Evolutionary conservation across 2,329 filamentous ascomycete genomes (phyloP).

Genomic region (Massarina eburnea): DNA sequence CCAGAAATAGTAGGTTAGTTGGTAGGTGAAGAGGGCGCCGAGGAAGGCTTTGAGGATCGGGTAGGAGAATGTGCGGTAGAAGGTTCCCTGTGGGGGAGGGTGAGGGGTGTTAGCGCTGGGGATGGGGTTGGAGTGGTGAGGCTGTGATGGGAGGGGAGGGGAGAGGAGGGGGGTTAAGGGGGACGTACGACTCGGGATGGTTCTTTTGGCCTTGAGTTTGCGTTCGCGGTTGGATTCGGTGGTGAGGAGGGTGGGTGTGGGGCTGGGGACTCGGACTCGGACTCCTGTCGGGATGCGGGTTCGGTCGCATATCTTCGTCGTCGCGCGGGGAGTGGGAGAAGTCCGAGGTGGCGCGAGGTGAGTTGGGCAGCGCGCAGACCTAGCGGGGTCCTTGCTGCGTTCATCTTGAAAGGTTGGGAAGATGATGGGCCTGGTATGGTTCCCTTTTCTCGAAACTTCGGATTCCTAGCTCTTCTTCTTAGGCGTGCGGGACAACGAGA

Average conservation of each 20-base stretch:
- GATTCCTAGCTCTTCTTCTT: not conserved
- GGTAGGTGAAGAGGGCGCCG: constrained; percentile 75
- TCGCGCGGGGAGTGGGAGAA: not conserved
- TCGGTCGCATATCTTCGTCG: constrained; percentile 5
- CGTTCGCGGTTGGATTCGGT: constrained; percentile 13
- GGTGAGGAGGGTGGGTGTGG: constrained; percentile 14
- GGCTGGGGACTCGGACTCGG: constrained; percentile 1
- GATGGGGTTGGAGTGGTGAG: constrained; percentile 3
- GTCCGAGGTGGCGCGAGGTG: not conserved
- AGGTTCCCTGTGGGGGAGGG: constrained; percentile 54
- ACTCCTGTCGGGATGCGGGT: not conserved
- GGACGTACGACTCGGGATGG: constrained; percentile 26
- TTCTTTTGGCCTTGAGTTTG: constrained; percentile 15
- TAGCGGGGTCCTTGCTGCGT: not conserved
- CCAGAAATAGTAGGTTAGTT: constrained; percentile 75
- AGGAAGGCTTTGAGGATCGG: constrained; percentile 75
- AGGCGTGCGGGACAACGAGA: not conserved
- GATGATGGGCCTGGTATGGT: no score
- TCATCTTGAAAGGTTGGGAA: not conserved
- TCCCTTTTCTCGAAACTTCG: not conserved
- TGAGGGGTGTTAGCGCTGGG: constrained; percentile 5
- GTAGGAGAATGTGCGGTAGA: constrained; percentile 74
- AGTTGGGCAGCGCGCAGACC: not conserved
- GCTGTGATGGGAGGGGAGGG: not conserved
- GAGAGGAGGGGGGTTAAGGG: not conserved